Evolutionary conservation across 169 alveolate genomes (phyloP).

Genomic region (Plasmodium blacklocki): DNA sequence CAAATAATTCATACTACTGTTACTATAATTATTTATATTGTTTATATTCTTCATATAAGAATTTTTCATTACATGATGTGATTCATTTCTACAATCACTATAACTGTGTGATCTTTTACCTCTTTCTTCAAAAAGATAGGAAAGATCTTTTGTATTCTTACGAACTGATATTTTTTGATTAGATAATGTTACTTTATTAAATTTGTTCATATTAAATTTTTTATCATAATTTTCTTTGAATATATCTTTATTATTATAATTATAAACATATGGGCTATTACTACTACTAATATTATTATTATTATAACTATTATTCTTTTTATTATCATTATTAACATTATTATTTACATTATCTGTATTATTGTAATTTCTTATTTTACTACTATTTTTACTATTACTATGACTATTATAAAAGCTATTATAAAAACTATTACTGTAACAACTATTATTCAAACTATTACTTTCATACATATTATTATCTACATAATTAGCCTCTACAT

Average conservation of each 20-base stretch:
- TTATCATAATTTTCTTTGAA: not conserved
- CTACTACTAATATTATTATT: not conserved
- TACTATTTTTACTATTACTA: not conserved
- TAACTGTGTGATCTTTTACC: slow-evolving; percentile 35
- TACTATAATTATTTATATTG: not conserved
- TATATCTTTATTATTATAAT: not conserved
- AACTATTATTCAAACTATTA: not conserved
- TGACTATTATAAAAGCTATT: slow-evolving; percentile 10
- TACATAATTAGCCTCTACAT: slow-evolving; percentile 7
- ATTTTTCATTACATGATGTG: not conserved
- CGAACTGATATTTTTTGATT: not conserved
- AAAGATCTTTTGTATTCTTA: slow-evolving; percentile 15
- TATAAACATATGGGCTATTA: too few species aligned
- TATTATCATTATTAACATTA: not conserved
- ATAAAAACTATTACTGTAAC: not conserved
- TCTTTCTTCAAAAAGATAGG: not conserved
- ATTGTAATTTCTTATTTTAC: not conserved
- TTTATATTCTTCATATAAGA: not conserved
- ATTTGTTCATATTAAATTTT: not conserved
- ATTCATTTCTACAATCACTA: slow-evolving; percentile 1
- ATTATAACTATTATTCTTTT: not conserved
- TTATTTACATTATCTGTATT: not conserved
- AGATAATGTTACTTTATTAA: not conserved
- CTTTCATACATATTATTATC: not conserved
- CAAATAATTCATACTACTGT: not conserved